Evolutionary conservation across 1,284 basidiomycete genomes (phyloP).

Genomic region (Cutaneotrichosporon mucoides): DNA sequence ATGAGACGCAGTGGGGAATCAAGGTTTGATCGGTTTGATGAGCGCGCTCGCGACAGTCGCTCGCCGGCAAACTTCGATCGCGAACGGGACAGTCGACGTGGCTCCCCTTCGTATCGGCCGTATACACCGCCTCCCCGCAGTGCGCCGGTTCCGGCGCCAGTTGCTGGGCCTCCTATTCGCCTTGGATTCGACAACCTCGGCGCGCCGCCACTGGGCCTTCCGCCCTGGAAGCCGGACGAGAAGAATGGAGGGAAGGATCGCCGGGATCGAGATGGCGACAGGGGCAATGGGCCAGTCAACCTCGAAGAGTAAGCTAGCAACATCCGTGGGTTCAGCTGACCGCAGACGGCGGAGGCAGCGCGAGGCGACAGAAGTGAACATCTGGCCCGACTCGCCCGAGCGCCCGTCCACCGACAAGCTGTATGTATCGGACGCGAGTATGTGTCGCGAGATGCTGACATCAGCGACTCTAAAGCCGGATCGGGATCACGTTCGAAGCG

Average conservation of each 20-base stretch:
- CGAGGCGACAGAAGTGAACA: conserved; percentile 59
- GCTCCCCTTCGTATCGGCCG: too few relatives aligned
- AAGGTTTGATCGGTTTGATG: too few relatives aligned
- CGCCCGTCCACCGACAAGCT: conserved; percentile 33
- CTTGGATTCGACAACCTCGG: conserved; percentile 3
- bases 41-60: too few relatives aligned
- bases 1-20: too few relatives aligned
- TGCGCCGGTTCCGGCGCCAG: neutral
- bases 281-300: neutral
- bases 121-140: neutral
- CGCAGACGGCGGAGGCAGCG: conserved; percentile 70
- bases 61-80: too few relatives aligned
- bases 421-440: neutral
- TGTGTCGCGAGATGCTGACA: neutral
- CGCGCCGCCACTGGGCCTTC: conserved; percentile 4
- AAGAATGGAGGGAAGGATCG: neutral
- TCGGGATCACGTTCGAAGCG: neutral
- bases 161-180: conserved; percentile 1
- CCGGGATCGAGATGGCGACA: neutral
- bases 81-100: too few relatives aligned
- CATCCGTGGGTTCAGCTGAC: neutral
- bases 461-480: neutral
- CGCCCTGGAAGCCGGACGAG: neutral
- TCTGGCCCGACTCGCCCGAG: conserved; percentile 85
- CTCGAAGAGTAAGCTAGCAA: conserved; percentile 10